Conservation (phyloP, 2,329 filamentous ascomycete species). For the Colletotrichum tofieldiae region DNA sequence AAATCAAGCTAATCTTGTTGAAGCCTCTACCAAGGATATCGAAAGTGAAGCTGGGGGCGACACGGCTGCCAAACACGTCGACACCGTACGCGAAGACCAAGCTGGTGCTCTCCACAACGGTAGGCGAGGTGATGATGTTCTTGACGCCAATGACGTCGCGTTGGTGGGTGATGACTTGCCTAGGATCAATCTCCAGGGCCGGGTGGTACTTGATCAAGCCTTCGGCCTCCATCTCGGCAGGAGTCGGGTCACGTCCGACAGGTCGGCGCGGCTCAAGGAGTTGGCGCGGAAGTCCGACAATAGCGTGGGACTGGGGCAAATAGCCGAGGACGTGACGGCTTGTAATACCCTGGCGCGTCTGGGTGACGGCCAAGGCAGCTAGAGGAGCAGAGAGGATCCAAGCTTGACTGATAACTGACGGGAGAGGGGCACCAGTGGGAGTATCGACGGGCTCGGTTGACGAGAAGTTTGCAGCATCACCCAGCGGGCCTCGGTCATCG, state of each 20-base stretch:
- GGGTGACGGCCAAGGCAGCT: slow-evolving; percentile 84
- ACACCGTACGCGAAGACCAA: slow-evolving; percentile 89
- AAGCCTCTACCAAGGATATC: slow-evolving; percentile 95
- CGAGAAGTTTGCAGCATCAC: slow-evolving; percentile 80
- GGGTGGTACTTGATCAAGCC: slow-evolving; percentile 85
- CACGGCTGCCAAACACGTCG: slow-evolving; percentile 89
- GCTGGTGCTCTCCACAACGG: slow-evolving; percentile 91
- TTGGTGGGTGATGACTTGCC: slow-evolving; percentile 84
- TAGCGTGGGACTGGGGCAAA: slow-evolving; percentile 79
- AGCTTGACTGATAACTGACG: slow-evolving; percentile 84
- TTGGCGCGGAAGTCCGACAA: slow-evolving; percentile 84
- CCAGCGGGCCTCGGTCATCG: slow-evolving; percentile 88
- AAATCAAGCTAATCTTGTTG: slow-evolving; percentile 87
- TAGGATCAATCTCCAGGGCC: slow-evolving; percentile 86
- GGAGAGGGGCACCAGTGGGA: slow-evolving; percentile 71
- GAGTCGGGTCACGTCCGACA: slow-evolving; percentile 85
- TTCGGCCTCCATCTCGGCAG: slow-evolving; percentile 83
- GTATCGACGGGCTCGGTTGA: slow-evolving; percentile 77
- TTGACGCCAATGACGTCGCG: slow-evolving; percentile 85
- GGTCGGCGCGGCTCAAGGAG: slow-evolving; percentile 90
- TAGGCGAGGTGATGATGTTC: slow-evolving; percentile 81
- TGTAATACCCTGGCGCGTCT: slow-evolving; percentile 93
- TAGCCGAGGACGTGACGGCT: slow-evolving; percentile 86
- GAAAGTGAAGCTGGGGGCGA: slow-evolving; percentile 91
- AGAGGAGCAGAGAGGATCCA: slow-evolving; percentile 88